Evolutionary conservation across 768 basidiomycete genomes (phyloP).

Genomic region (Boletus patriciae): DNA sequence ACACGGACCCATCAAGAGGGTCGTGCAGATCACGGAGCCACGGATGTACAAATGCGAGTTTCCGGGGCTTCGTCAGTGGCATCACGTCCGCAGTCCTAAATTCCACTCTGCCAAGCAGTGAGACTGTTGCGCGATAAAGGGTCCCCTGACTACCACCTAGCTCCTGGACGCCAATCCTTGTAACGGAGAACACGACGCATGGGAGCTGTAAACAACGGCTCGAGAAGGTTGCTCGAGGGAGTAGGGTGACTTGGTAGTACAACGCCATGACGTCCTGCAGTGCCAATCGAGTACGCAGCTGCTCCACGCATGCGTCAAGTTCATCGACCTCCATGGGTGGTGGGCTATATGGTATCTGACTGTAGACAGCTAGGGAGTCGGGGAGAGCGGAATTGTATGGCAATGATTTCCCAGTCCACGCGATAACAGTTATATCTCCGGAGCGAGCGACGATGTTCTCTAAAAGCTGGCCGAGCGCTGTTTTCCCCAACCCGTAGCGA

Average conservation of each 20-base stretch:
- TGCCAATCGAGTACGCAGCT: no score
- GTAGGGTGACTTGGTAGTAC: background rate
- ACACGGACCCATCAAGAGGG: background rate
- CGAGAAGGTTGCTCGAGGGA: no score
- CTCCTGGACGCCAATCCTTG: background rate
- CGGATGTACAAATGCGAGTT: background rate
- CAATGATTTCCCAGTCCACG: conserved; percentile 3
- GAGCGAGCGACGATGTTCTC: background rate
- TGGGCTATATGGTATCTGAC: background rate
- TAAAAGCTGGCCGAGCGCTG: conserved; percentile 5
- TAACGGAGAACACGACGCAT: no score
- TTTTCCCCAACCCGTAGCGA: background rate
- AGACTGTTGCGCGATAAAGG: background rate
- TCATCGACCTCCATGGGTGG: no score
- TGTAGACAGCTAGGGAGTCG: conserved; percentile 1
- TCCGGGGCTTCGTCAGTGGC: background rate
- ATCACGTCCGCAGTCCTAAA: background rate
- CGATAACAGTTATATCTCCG: no score
- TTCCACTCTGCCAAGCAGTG: background rate
- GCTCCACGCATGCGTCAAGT: no score
- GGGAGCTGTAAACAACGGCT: no score
- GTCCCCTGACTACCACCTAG: background rate
- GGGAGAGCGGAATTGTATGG: conserved; percentile 3
- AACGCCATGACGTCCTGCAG: background rate
- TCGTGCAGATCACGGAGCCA: conserved; percentile 7